Base-by-base conservation (phyloP, 257 asterid genomes). In the Penstemon davidsonii region DNA sequence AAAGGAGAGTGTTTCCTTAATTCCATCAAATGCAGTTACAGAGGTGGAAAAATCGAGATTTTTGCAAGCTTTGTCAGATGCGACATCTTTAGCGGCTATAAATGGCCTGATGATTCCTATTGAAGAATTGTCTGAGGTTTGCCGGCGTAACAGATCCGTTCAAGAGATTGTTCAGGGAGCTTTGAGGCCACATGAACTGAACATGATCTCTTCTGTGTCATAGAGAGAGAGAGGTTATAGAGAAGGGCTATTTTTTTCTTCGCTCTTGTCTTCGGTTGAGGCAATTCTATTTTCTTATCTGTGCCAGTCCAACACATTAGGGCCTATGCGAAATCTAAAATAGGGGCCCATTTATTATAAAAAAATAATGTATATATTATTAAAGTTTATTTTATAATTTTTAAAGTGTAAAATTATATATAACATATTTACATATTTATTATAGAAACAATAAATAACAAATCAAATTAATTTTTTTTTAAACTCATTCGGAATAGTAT, bases 141-240 rank as follows among this genome's bases (percentile, higher is more conserved):
- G 96, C 68, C 79, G 95, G 9, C 96, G 97, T 5, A 91, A 91
- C 75, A 76, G 96, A 78, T 87, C 94, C 15, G 97, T 91, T 72
- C 97, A 87, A 77, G 97, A 91, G 75, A 83, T 86, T 55, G 96
- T 90, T 73, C 97, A 90, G 81, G 96, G 92, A 77, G 92, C 97
- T 76, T 72, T 90, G 82, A 82, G 88, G 87, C 92, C 96, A 49
- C 93, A 71, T 73, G 97, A 90, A 75, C 43, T 90, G 84, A 83
- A 83, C 81, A 76, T 82, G 72, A 62, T 76, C 59, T 25, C 33
- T 25, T 15, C 79, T 79, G 86, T 82, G 79, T 76, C 82, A 87
- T 84, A 85, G 85, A 45, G 73, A 59, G 66, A 73, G 33, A 25
- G 33, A 25, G 33, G 79, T 73, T 69, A 79, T 8, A 74, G 63